Evolutionary conservation across 495 filamentous ascomycete species (phyloP), one percentile per base, ranked within the genome.

Genomic region (Hyphodiscus hymeniophilus): DNA sequence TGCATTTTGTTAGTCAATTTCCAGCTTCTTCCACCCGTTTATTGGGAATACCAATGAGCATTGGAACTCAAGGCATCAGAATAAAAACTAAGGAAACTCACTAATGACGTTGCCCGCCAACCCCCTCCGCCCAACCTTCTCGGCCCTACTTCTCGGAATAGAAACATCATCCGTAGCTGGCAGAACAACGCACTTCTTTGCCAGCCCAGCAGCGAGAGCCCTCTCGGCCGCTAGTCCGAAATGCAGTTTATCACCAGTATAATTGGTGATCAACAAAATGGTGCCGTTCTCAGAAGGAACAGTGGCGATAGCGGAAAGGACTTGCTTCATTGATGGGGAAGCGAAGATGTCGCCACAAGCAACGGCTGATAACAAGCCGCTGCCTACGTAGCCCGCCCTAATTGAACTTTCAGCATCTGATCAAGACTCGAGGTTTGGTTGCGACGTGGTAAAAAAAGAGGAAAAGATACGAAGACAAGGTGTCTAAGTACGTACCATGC

Each of bases 231-330:
- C 79, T 16, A 82, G 62, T 1, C 77, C 77, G 47, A 82, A 82
- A 57, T 82, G 77, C 45, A 82, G 63, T 53, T 75, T 79, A 62
- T 82, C 79, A 20, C 79, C 79, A 0, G 79, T 82, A 56, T 82
- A 82, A 54, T 82, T 82, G 30, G 76, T 81, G 51, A 82, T 72
- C 42, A 79, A 73, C n/a, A 82, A 58, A 32, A 82, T 75, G 4
- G 72, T 71, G 16, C 79, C 79, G 50, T 71, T 67, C 34, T 76
- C 68, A 7, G 72, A 76, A 0, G 76, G 77, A 0, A 75, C 73
- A 30, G 73, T 64, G 33, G 72, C 68, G 32, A 81, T 70, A 15
- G 69, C 77, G 17, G 76, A 71, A 23, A 81, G 63, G 47, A 82
- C 74, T 61, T 82, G 79, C 56, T 77, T 79, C 20, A 78, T 79